Evolutionary conservation across 345 rosid species (phyloP).

Genomic region (Camelina neglecta): DNA sequence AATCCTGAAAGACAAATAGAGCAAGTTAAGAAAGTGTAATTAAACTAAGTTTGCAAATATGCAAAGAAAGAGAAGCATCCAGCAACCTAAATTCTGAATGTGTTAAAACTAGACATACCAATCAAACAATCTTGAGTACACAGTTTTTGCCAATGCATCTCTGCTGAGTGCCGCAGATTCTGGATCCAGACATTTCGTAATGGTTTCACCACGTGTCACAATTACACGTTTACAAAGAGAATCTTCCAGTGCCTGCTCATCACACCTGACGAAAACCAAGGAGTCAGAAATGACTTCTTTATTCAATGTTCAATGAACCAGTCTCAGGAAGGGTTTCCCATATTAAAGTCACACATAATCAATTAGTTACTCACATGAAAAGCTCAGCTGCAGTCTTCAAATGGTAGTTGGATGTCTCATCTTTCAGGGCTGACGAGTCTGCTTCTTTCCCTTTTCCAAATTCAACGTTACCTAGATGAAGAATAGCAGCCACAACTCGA

Average conservation of each 20-base stretch:
- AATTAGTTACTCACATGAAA: conserved; percentile 58
- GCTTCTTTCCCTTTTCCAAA: conserved; percentile 84
- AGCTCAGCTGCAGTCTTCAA: conserved; percentile 90
- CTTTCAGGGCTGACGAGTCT: conserved; percentile 95
- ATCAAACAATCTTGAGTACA: conserved; percentile 94
- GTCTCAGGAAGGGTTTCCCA: conserved; percentile 26
- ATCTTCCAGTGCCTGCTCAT: conserved; percentile 85
- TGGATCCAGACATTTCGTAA: conserved; percentile 93
- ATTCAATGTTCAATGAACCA: conserved; percentile 11
- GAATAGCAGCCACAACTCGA: conserved; percentile 92
- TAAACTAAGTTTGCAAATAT: background rate
- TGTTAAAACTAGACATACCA: conserved; percentile 58
- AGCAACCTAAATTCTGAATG: conserved; percentile 20
- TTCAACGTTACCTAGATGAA: conserved; percentile 94
- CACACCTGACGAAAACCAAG: conserved; percentile 66
- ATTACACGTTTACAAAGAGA: conserved; percentile 96
- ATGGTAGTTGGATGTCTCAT: conserved; percentile 84
- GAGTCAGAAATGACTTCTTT: conserved; percentile 37
- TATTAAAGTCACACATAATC: conserved; percentile 24
- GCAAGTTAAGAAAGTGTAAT: conserved; percentile 19
- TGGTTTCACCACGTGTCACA: conserved; percentile 89
- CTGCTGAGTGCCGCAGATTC: conserved; percentile 82
- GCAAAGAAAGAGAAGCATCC: conserved; percentile 11
- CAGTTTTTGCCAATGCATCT: conserved; percentile 95
- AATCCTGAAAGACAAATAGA: conserved; percentile 62